Percentiles rank a stretch among this genome's conserved stretches.
Evolutionary conservation across 345 rosid species (phyloP).

Genomic region (Noccaea bulbosa): DNA sequence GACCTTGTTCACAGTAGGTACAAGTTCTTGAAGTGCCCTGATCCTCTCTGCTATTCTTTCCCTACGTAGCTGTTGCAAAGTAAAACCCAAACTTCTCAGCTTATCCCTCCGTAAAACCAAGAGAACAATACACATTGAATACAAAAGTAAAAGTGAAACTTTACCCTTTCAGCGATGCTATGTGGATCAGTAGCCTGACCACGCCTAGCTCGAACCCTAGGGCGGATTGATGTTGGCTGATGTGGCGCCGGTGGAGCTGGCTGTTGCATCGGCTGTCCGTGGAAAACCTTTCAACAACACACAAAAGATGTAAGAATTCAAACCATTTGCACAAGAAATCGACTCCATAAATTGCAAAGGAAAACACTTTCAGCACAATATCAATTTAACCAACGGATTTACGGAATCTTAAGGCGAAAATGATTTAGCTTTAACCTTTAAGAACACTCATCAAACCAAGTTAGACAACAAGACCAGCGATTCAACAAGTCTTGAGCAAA

Average conservation of each 20-base stretch:
- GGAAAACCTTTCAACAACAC: slow-evolving; percentile 65
- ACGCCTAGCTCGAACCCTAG: slow-evolving; percentile 96
- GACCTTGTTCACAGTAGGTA: slow-evolving; percentile 98
- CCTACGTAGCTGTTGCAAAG: slow-evolving; percentile 76
- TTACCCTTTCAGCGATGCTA: slow-evolving; percentile 98
- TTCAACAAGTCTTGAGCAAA: neutral
- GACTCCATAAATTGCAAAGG: neutral
- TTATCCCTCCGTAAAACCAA: neutral
- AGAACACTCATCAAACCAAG: neutral
- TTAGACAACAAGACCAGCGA: neutral
- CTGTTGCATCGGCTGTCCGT: slow-evolving; percentile 82
- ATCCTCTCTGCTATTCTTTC: slow-evolving; percentile 99
- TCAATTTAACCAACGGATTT: neutral
- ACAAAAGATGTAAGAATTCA: slow-evolving; percentile 9
- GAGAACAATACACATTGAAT: neutral
- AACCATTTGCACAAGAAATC: slow-evolving; percentile 12
- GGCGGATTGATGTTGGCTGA: slow-evolving; percentile 85
- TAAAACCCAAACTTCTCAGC: slow-evolving; percentile 15
- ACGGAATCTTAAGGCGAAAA: neutral
- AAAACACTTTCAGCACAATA: neutral
- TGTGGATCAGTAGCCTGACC: slow-evolving; percentile 99
- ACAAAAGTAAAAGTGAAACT: slow-evolving; percentile 10
- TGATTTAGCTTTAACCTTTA: neutral
- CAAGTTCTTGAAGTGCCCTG: slow-evolving; percentile 95
- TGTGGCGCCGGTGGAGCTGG: slow-evolving; percentile 79